Evolutionary conservation across 2,329 filamentous ascomycete species (phyloP).

Genomic region (Penicillium oxalicum): DNA sequence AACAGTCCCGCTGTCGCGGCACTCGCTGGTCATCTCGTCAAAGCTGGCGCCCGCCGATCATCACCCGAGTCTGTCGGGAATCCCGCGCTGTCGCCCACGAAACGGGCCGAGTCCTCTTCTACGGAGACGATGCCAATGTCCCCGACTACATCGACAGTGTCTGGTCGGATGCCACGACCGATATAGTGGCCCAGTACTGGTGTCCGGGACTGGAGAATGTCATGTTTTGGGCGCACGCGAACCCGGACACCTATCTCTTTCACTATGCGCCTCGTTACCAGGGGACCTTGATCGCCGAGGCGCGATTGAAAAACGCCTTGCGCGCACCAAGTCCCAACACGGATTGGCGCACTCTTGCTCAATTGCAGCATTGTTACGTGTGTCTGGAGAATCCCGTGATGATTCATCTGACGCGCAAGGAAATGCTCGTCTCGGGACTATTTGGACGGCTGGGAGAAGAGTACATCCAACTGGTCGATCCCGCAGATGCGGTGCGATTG

Average conservation of each 20-base stretch:
- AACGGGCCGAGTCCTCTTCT: not conserved
- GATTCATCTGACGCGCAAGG: not conserved
- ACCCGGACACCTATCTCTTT: not conserved
- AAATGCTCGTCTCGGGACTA: not conserved
- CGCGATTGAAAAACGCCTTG: not conserved
- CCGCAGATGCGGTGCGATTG: not conserved
- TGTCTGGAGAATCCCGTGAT: not conserved
- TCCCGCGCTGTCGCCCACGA: not conserved
- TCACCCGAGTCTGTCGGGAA: not conserved
- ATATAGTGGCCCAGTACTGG: constrained; percentile 1
- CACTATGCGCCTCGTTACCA: not conserved
- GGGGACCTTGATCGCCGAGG: not conserved
- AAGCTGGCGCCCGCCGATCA: not conserved
- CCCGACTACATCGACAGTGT: not conserved
- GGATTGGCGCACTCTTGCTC: not conserved
- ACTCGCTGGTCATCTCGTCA: not conserved
- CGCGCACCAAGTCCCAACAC: not conserved
- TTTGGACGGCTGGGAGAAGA: not conserved
- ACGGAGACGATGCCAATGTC: not conserved
- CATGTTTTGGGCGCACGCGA: not conserved
- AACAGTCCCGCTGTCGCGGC: not conserved
- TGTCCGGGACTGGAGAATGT: not conserved
- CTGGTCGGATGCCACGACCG: constrained; percentile 1
- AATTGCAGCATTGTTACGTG: not conserved
- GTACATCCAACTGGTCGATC: not conserved